phyloP scores from a whole-genome alignment of 169 alveolate species.

The Cryptosporidium andersoni region DNA sequence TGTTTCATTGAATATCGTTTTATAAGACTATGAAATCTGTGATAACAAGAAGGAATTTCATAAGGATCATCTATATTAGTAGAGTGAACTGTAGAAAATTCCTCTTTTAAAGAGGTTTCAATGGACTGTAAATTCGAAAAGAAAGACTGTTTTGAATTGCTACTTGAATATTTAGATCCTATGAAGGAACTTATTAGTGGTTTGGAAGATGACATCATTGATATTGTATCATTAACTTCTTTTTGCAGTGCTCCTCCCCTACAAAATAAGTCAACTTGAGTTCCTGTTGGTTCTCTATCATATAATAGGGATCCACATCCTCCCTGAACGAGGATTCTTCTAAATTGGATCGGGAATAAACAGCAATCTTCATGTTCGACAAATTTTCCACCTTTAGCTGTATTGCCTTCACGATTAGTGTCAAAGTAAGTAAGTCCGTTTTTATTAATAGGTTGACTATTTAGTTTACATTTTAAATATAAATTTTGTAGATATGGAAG shows the following conservation, averaged over 20 bases:
- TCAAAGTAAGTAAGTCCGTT: not conserved
- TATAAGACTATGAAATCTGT: constrained; percentile 69
- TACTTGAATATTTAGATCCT: not conserved
- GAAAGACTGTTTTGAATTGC: not conserved
- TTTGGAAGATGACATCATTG: not conserved
- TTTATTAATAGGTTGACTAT: not conserved
- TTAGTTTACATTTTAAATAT: constrained; percentile 17
- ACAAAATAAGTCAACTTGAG: constrained; percentile 39
- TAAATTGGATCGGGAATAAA: constrained; percentile 21
- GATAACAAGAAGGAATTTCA: constrained; percentile 50
- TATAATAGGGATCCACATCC: constrained; percentile 53
- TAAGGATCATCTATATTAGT: no score
- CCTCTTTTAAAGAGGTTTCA: no score
- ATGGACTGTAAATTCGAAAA: no score
- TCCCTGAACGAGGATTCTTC: constrained; percentile 5
- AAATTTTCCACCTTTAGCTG: not conserved
- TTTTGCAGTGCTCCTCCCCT: constrained; percentile 1
- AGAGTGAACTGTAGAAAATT: no score
- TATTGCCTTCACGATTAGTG: not conserved
- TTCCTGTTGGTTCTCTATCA: constrained; percentile 34
- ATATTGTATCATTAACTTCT: not conserved
- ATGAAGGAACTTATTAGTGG: no score
- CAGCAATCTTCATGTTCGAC: constrained; percentile 8
- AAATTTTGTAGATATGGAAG: constrained; percentile 20
- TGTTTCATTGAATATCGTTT: constrained; percentile 34